Base-by-base conservation (phyloP, 2,329 filamentous ascomycete genomes). In the Pochonia chlamydosporia region DNA sequence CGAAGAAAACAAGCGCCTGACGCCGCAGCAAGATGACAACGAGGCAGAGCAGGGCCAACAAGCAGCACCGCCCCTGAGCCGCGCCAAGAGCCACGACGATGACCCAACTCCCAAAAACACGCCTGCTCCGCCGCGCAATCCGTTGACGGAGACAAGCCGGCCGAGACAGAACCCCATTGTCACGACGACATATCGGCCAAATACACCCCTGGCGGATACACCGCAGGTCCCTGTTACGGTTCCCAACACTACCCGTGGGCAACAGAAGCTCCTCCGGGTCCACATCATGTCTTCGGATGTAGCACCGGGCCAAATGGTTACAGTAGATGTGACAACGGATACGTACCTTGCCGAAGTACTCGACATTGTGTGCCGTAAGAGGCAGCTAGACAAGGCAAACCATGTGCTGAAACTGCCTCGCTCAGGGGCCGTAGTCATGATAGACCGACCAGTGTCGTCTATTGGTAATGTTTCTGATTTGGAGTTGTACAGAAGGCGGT, bases 331-430 rank as follows among this genome's bases (percentile, higher is more conserved):
- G 40, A 91, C 85, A 0, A 89, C 86, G 0, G 87, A 92, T 55
- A 92, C 84, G 25, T 93, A 91, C 62, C 79, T 93, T 39, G 87
- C 85, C 37, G 87, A 93, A 63, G 81, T 93, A 24, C 81, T 92
- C 44, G 87, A 92, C 59, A 75, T 82, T 54, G 84, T 88, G 3
- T 93, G 88, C 63, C 79, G 83, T 36, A 88, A 87, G 64, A 76
- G 89, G 37, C 82, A 87, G 49, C 72, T 93, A 0, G 89, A 93
- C 62, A 89, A 90, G 69, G 85, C 78, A 16, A 81, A 84, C 48
- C 87, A 89, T 61, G 84, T 92, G 5, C 76, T 95, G 52, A 90
- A 89, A 64, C 76, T 92, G 10, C 82, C 84, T 1, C 81, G 82
- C 13, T 87, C 85, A 3, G 85, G 85, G 14, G 86, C 84, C 2